Evolutionary conservation across 148 eudicot genomes (phyloP).

Genomic region (Silene uniflora): DNA sequence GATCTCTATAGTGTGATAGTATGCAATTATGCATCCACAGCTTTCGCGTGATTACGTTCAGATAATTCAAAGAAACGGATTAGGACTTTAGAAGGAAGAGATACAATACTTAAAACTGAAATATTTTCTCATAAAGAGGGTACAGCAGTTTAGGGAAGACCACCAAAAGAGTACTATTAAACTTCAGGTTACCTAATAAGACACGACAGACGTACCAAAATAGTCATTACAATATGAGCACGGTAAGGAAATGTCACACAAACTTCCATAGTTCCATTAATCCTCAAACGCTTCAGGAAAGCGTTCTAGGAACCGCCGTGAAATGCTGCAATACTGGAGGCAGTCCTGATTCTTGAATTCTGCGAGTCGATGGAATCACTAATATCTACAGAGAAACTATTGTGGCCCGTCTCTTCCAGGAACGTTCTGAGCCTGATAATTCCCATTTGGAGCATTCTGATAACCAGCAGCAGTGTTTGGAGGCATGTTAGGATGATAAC

Average conservation of each 20-base stretch:
- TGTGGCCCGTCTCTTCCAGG: constrained; percentile 59
- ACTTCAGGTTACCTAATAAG: too few relatives aligned
- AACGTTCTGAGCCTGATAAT: constrained; percentile 27
- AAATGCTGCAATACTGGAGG: neutral
- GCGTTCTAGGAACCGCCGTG: too few relatives aligned
- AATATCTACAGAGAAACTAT: constrained; percentile 13
- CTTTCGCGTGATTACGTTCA: too few relatives aligned
- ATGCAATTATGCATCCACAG: too few relatives aligned
- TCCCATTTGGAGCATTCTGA: neutral
- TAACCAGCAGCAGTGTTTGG: constrained; percentile 7
- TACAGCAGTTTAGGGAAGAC: too few relatives aligned
- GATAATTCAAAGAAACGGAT: too few relatives aligned
- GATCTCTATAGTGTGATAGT: too few relatives aligned
- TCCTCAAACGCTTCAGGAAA: too few relatives aligned
- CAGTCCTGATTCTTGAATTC: constrained; percentile 4
- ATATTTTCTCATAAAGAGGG: too few relatives aligned
- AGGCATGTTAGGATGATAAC: neutral
- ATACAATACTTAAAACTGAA: too few relatives aligned
- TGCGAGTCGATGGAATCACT: neutral
- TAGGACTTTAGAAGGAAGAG: too few relatives aligned
- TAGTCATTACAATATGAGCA: neutral
- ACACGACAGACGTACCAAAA: neutral
- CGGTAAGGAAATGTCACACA: neutral
- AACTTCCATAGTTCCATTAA: neutral
- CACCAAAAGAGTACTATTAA: too few relatives aligned